Evolutionary conservation across 164 flowering plant genomes (phyloP), one percentile per base, ranked within the genome.

Genomic region (Santalum album): DNA sequence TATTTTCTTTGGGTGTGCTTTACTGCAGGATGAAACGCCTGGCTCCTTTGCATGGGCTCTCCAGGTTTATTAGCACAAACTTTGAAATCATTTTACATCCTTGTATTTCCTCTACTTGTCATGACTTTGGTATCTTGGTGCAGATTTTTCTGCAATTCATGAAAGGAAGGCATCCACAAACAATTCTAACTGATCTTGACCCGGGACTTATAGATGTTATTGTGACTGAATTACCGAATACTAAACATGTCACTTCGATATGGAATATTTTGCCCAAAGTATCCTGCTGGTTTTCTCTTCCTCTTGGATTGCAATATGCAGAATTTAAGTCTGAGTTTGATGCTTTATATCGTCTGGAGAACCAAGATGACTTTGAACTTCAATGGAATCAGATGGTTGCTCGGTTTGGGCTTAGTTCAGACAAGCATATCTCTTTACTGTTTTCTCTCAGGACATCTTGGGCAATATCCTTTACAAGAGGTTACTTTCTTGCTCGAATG

Each of bases 101-200:
- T 34, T 48, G 9, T 17, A 24, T 39, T n/a, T 49, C 35, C 49
- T 65, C 40, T 17, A 12, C 16, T 45, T n/a, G 24, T 11, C 1
- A 57, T 61, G 36, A 16, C 36, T 25, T 19, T 40, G 29, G n/a
- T 45, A n/a, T 23, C 53, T 44, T 46, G 23, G 16, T 54, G 54
- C 81, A 84, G 87, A 66, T 65, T 44, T 76, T 84, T 66, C 55
- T 72, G 7, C 70, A 63, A 14, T 78, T 82, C 42, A 77, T 85
- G 86, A 67, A 72, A 57, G 87, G 86, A 56, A 72, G 69, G 50
- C 64, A 43, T 38, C 86, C 91, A 17, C 79, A 73, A 50, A 78
- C 83, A 25, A 75, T 84, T 64, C 44, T 84, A 18, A 81, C 84
- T 54, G 87, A 84, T 65, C 65, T 79, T 20, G 83, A 84, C 54